phyloP scores from a whole-genome alignment of 352 stramenopile genomes.

The Phytopythium sindhum region DNA sequence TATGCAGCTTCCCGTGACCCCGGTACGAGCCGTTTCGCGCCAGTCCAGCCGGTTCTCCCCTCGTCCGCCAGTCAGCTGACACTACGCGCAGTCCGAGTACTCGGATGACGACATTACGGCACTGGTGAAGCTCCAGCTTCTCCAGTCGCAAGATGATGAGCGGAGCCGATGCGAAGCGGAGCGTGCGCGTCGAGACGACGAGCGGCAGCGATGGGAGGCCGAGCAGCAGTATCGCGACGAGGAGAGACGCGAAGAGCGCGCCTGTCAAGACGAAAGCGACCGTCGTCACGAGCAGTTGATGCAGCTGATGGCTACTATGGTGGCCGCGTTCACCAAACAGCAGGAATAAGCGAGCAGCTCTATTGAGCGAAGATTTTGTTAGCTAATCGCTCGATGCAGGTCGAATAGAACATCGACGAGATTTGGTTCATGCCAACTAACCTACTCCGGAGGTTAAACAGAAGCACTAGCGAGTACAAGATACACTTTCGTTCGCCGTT shows the following conservation, averaged over 20 bases:
- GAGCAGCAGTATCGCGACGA: not conserved
- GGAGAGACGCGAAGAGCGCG: not conserved
- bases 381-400: not conserved
- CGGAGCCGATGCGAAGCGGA: not conserved
- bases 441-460: not conserved
- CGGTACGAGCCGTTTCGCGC: not conserved
- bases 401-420: not conserved
- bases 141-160: slow-evolving; percentile 1
- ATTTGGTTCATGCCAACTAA: not conserved
- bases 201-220: not conserved
- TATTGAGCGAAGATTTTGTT: not conserved
- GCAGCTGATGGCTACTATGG: not conserved
- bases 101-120: not conserved
- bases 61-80: not conserved
- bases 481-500: not conserved
- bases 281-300: not conserved
- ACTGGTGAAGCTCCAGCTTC: not conserved
- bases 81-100: not conserved
- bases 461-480: not conserved
- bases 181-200: not conserved
- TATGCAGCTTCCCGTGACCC: no score
- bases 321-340: not conserved
- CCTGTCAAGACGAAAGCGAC: not conserved
- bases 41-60: not conserved
- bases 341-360: not conserved